Conservation (phyloP, 257 asterid species). For the Nicotiana tabacum region DNA sequence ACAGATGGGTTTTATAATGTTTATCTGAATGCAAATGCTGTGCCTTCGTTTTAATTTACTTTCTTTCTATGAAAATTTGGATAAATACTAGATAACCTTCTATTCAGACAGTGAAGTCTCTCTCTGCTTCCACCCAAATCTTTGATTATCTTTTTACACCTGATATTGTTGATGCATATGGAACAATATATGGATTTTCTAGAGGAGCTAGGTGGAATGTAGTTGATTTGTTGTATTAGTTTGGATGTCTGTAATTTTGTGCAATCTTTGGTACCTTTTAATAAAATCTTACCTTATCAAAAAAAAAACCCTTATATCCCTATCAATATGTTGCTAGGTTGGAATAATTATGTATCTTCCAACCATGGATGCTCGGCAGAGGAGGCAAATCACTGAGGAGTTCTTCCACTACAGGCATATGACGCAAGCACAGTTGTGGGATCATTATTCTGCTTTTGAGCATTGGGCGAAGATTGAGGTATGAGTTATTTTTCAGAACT, state of each 20-base stretch:
- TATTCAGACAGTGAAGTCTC: neutral
- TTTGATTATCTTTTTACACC: neutral
- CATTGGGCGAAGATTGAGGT: constrained; percentile 99
- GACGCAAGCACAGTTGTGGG: constrained; percentile 71
- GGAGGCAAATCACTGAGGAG: constrained; percentile 82
- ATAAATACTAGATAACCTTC: neutral
- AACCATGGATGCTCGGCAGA: constrained; percentile 72
- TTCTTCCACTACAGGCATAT: constrained; percentile 82
- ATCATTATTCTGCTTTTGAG: constrained; percentile 71
- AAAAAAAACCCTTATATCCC: neutral
- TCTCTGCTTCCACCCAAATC: neutral
- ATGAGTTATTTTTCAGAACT: neutral
- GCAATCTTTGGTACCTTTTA: too few species aligned
- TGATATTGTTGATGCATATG: neutral
- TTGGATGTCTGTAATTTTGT: too few species aligned
- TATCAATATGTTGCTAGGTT: constrained; percentile 43
- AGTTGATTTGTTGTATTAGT: too few species aligned
- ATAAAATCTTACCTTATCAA: too few species aligned
- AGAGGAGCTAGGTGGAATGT: too few species aligned
- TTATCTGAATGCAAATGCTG: neutral
- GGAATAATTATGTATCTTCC: constrained; percentile 99
- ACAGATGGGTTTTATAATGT: neutral
- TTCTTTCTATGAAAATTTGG: neutral
- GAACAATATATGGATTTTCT: too few species aligned
- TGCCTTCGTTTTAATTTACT: neutral